Conservation (phyloP, 768 basidiomycete genomes). For the Tremella yokohamensis region DNA sequence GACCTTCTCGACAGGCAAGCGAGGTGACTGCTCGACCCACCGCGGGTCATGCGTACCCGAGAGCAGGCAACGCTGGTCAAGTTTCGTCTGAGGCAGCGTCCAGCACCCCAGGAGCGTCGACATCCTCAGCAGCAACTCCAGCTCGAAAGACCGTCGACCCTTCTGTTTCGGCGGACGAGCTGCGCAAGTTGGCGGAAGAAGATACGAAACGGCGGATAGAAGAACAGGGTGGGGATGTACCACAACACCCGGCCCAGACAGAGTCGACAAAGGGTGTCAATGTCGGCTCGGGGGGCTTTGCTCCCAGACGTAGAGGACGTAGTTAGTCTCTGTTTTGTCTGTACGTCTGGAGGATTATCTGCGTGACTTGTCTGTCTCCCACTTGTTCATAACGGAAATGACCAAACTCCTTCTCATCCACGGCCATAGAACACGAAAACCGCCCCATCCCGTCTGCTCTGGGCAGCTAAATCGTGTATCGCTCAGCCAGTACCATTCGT, state of each 20-base stretch:
- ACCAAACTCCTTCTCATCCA: too few relatives aligned
- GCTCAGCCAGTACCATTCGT: too few relatives aligned
- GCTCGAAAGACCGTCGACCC: slow-evolving; percentile 31
- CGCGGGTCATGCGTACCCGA: not conserved
- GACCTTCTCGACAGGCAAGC: slow-evolving; percentile 11
- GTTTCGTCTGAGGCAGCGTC: not conserved
- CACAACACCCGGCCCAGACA: not conserved
- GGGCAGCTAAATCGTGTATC: too few relatives aligned
- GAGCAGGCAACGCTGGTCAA: not conserved
- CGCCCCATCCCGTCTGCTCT: too few relatives aligned
- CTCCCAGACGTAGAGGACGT: not conserved
- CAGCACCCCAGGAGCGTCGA: slow-evolving; percentile 6
- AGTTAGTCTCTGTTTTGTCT: too few relatives aligned
- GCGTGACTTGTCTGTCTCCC: too few relatives aligned
- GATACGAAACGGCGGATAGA: slow-evolving; percentile 41
- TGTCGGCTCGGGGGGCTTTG: not conserved
- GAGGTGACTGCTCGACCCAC: not conserved
- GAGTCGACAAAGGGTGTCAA: not conserved
- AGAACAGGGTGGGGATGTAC: slow-evolving; percentile 10
- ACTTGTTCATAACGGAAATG: too few relatives aligned
- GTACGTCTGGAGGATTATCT: too few relatives aligned
- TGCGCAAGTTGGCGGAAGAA: slow-evolving; percentile 37
- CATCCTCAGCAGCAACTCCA: slow-evolving; percentile 15
- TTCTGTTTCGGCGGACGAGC: slow-evolving; percentile 28
- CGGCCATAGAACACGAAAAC: too few relatives aligned